phyloP scores from a whole-genome alignment of 1,284 basidiomycete genomes.

The Uromyces viciae-fabae region DNA sequence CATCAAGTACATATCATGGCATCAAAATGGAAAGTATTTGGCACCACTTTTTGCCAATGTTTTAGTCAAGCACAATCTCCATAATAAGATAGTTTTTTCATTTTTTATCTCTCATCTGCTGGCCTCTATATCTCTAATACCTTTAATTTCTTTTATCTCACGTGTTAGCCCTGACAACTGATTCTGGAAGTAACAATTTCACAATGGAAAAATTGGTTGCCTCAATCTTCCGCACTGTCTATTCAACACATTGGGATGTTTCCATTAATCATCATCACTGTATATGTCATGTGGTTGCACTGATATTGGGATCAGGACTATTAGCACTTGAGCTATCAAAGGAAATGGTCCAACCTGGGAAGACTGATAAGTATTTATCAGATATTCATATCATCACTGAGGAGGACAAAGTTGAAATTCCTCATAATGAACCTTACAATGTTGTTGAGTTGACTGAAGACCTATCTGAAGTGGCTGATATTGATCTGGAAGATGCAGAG shows the following conservation, averaged over 20 bases:
- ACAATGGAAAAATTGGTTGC: too few species aligned
- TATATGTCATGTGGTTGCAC: not conserved
- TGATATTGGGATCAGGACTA: not conserved
- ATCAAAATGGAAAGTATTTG: constrained; percentile 18
- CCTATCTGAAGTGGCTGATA: not conserved
- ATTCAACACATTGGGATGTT: not conserved
- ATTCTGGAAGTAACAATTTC: constrained; percentile 21
- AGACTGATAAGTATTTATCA: not conserved
- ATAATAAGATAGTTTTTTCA: not conserved
- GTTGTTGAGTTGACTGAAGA: not conserved
- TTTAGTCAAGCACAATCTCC: not conserved
- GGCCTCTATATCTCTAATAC: too few species aligned
- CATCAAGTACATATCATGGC: not conserved
- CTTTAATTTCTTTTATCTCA: too few species aligned
- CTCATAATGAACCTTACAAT: not conserved
- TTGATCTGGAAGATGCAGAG: not conserved
- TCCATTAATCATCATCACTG: not conserved
- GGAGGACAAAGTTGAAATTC: too few species aligned
- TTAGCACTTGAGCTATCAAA: not conserved
- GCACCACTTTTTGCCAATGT: not conserved
- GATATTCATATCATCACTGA: not conserved
- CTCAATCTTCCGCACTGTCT: too few species aligned
- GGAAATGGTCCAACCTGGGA: not conserved
- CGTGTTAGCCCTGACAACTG: too few species aligned
- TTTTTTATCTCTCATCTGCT: constrained; percentile 3